Conservation (phyloP, 257 asterid species). For the Solanum pennellii region DNA sequence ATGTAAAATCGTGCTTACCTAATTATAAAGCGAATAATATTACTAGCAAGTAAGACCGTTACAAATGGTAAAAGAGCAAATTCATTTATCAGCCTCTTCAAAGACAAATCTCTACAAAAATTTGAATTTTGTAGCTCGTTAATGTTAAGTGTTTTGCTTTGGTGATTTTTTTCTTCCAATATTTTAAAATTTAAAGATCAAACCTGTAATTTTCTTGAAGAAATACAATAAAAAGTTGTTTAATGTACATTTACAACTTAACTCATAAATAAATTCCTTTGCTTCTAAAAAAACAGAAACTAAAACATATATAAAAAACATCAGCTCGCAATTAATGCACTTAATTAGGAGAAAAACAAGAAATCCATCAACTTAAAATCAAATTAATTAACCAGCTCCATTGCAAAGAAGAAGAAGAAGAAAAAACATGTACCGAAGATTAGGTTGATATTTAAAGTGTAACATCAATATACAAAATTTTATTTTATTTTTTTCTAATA, state of each 20-base stretch:
- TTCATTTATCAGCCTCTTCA: too few species aligned
- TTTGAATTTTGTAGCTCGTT: too few species aligned
- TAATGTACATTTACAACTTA: neutral
- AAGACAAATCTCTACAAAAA: too few species aligned
- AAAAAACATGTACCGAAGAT: neutral
- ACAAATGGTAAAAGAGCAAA: neutral
- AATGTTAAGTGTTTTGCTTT: neutral
- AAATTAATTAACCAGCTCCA: neutral
- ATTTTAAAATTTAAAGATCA: neutral
- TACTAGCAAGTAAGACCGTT: neutral
- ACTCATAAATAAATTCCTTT: neutral
- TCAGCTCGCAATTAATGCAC: too few species aligned
- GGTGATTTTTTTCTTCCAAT: neutral
- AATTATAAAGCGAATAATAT: too few species aligned
- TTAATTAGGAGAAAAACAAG: neutral
- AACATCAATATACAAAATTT: neutral
- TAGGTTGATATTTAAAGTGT: neutral
- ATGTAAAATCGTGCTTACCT: too few species aligned
- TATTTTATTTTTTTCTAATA: neutral
- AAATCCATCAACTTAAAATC: neutral
- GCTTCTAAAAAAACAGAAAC: neutral
- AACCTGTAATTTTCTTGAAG: neutral
- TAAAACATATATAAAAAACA: too few species aligned
- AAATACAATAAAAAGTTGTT: neutral
- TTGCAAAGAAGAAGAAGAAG: neutral